A percentile compares a stretch with the other conserved stretches of the same genome.
phyloP scores from a whole-genome alignment of 192 early-diverging fungal species.

The Geosiphon pyriformis region DNA sequence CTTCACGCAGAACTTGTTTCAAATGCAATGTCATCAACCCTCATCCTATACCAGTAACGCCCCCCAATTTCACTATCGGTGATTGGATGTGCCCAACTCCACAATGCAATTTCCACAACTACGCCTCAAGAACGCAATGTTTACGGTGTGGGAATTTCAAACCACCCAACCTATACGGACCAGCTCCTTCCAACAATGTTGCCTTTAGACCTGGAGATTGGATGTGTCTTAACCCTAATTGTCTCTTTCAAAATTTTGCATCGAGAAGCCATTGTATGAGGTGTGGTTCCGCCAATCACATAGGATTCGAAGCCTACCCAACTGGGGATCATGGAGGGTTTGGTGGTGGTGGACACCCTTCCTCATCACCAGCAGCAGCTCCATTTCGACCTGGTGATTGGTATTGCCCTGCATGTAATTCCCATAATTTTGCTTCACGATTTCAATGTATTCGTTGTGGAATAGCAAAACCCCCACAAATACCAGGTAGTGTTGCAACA shows the following conservation, averaged over 20 bases:
- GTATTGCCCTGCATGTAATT: constrained; percentile 57
- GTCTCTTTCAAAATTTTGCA: constrained; percentile 75
- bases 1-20: constrained; percentile 55
- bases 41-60: constrained; percentile 30
- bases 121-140: constrained; percentile 56
- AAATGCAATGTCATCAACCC: constrained; percentile 61
- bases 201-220: constrained; percentile 65
- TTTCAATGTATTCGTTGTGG: constrained; percentile 57
- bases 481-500: not conserved
- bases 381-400: constrained; percentile 65
- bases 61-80: constrained; percentile 48
- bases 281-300: constrained; percentile 43
- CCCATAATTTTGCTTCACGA: constrained; percentile 65
- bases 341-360: constrained; percentile 13
- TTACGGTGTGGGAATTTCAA: constrained; percentile 42
- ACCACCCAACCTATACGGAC: constrained; percentile 32
- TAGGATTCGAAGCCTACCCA: constrained; percentile 24
- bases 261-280: constrained; percentile 62
- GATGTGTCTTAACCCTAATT: constrained; percentile 62
- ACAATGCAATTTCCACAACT: constrained; percentile 58
- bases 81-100: constrained; percentile 60
- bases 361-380: constrained; percentile 29
- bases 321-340: constrained; percentile 26
- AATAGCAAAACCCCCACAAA: constrained; percentile 38
- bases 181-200: constrained; percentile 28